Conservation (phyloP, 2,329 filamentous ascomycete species). For the Ascomycota sp. region DNA sequence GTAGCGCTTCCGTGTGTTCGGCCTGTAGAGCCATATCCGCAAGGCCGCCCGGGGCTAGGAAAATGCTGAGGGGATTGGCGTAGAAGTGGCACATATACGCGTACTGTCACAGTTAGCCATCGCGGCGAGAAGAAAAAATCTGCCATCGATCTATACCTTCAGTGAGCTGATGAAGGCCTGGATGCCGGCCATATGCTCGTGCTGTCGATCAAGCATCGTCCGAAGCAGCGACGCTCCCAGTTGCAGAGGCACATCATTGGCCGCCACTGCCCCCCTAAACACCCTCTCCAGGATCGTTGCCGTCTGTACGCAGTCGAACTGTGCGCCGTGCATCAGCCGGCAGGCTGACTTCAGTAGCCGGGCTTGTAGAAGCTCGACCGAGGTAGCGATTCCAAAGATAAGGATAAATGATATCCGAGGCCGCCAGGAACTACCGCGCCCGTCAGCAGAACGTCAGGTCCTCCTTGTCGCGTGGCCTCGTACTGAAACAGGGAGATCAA, state of each 20-base stretch:
- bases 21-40: conserved; percentile 19
- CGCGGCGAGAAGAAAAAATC: no score
- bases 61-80: conserved; percentile 48
- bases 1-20: conserved; percentile 43
- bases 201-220: conserved; percentile 46
- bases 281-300: conserved; percentile 49
- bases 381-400: conserved; percentile 62
- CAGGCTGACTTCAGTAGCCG: conserved; percentile 47
- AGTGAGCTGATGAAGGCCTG: conserved; percentile 48
- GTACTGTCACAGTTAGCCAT: conserved; percentile 27
- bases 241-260: conserved; percentile 30
- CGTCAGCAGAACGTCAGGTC: conserved; percentile 8
- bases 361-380: conserved; percentile 56
- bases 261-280: conserved; percentile 41
- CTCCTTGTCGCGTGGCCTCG: conserved; percentile 3
- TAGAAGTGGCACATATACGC: conserved; percentile 75
- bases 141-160: conserved; percentile 25
- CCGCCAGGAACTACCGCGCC: conserved; percentile 32
- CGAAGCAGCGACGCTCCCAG: conserved; percentile 41
- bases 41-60: conserved; percentile 19
- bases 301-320: conserved; percentile 59
- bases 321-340: conserved; percentile 41
- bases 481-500: conserved; percentile 46
- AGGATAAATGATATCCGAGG: conserved; percentile 56
- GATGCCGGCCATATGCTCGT: conserved; percentile 55